Conservation (phyloP, 73 alveolate species). For the Uronychia binucleata region DNA sequence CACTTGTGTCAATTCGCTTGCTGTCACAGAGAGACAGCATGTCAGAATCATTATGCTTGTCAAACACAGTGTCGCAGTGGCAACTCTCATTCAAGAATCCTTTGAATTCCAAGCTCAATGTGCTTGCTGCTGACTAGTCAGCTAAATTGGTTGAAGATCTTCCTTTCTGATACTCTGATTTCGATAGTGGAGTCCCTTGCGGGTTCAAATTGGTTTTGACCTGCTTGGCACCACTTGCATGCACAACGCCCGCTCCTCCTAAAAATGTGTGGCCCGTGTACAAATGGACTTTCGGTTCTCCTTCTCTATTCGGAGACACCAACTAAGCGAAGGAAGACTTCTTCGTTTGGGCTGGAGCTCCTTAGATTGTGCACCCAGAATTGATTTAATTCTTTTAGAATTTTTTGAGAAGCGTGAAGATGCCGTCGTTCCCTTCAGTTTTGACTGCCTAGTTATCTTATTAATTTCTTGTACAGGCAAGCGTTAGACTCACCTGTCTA, state of each 20-base stretch:
- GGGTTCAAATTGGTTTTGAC: neutral
- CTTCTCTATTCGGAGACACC: too few relatives aligned
- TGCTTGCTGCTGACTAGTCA: too few relatives aligned
- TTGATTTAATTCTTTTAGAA: neutral
- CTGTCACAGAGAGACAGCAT: neutral
- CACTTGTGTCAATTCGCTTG: neutral
- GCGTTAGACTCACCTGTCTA: neutral
- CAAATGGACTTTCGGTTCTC: too few relatives aligned
- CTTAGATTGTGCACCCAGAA: neutral
- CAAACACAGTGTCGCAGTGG: neutral
- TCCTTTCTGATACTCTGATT: neutral
- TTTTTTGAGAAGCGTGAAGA: too few relatives aligned
- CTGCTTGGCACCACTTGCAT: neutral
- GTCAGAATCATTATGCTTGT: neutral
- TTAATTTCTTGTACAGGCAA: neutral
- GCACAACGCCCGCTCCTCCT: neutral
- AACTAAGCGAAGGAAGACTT: too few relatives aligned
- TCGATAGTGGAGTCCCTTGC: neutral
- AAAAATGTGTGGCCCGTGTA: too few relatives aligned
- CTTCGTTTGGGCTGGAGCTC: too few relatives aligned
- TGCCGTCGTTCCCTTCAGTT: too few relatives aligned
- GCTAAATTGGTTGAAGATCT: neutral
- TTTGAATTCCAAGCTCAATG: neutral
- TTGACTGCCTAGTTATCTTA: too few relatives aligned
- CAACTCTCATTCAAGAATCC: neutral